Evolutionary conservation across 208 protist genomes (phyloP).

Genomic region (Leptomonas seymouri): DNA sequence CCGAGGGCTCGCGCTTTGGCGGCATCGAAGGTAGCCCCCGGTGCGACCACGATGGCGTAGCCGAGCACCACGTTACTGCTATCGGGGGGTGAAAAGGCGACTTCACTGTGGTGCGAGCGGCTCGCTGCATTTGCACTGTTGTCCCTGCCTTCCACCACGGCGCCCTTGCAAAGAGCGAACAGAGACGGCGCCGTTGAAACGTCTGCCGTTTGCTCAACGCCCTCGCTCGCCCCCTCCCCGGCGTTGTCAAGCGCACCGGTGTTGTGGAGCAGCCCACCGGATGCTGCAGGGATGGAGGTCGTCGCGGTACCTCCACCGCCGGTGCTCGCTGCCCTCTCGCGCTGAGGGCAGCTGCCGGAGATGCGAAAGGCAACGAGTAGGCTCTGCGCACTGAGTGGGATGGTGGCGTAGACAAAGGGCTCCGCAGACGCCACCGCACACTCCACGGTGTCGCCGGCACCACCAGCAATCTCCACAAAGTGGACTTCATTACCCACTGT

Average conservation of each 20-base stretch:
- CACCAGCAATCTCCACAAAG: conserved; percentile 9
- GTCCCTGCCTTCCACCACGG: not conserved
- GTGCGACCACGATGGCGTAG: conserved; percentile 71
- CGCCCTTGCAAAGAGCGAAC: too few relatives aligned
- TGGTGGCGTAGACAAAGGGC: conserved; percentile 31
- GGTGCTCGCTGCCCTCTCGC: not conserved
- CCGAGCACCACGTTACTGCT: conserved; percentile 35
- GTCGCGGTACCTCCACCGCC: too few relatives aligned
- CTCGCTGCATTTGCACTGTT: not conserved
- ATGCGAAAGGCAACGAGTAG: conserved; percentile 48
- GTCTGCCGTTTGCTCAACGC: too few relatives aligned
- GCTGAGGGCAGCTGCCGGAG: conserved; percentile 18
- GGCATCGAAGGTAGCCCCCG: conserved; percentile 51
- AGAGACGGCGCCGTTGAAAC: too few relatives aligned
- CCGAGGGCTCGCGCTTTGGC: conserved; percentile 57
- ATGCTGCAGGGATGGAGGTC: too few relatives aligned
- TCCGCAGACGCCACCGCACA: not conserved
- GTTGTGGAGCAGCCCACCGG: too few relatives aligned
- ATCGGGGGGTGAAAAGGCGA: not conserved
- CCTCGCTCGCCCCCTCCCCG: too few relatives aligned
- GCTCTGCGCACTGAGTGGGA: conserved; percentile 39
- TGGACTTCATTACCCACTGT: conserved; percentile 20
- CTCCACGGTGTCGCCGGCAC: not conserved
- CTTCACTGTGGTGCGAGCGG: too few relatives aligned
- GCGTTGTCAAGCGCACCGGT: too few relatives aligned